Evolutionary conservation across 2,329 filamentous ascomycete species (phyloP), one percentile per base, ranked within the genome.

Genomic region (Clonostachys sp.): DNA sequence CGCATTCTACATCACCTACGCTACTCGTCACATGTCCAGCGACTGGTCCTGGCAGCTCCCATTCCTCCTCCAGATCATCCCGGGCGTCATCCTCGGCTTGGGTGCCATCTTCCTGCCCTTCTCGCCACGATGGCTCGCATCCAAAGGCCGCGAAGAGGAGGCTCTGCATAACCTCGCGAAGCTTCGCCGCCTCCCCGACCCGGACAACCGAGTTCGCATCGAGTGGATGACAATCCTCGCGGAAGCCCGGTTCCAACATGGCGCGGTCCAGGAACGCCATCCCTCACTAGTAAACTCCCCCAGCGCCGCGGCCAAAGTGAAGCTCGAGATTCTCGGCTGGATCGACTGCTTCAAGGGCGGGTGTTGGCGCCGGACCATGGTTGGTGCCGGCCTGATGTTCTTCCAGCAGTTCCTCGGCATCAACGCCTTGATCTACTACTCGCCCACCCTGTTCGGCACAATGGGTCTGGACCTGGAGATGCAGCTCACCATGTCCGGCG

Each of bases 81-180:
- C 50, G 1, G 47, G 17, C 20, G 7, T 33, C 20, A 14, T 24
- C 38, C 45, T 46, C 12, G 45, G 36, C 18, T 17, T 47, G 14
- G 46, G 46, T 16, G 72, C 83, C 35, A 79, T 77, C 72, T 78
- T 83, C 63, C 80, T 86, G 58, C 83, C 82, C 3, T 83, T 86
- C 53, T 81, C 78, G 3, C 82, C 81, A 0, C 68, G 82, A 6
- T 83, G 76, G 73, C 70, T 86, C 2, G 73, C 77, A 48, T 70
- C 20, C 63, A 72, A 83, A 51, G 74, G 80, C 51, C 72, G 77
- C 33, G 65, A 72, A 12, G 78, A 81, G n/a, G 71, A 83, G 51
- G 80, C 79, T 1, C 65, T 77, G 12, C 68, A 70, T 10, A 74
- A 78, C 17, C 71, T 86, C 49, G 72, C 74, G n/a, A 80, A 78